Conservation (phyloP, 202 grass and related monocot genomes). For the Schoenoplectus triqueter region DNA sequence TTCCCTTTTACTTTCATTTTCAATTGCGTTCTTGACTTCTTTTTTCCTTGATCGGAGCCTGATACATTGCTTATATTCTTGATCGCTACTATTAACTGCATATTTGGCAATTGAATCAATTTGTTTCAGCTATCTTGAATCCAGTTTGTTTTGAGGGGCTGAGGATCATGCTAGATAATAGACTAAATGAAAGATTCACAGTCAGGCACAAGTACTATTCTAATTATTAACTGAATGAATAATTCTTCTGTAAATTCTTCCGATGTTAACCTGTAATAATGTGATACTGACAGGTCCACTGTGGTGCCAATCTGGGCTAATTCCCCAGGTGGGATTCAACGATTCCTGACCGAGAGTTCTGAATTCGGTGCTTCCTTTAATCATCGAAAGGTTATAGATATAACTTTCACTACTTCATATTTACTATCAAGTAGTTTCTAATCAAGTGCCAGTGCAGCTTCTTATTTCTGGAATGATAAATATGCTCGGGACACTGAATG, state of each 20-base stretch:
- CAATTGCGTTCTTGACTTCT: neutral
- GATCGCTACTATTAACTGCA: neutral
- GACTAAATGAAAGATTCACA: slow-evolving; percentile 52
- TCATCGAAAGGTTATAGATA: slow-evolving; percentile 53
- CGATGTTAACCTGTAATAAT: neutral
- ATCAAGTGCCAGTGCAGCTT: slow-evolving; percentile 44
- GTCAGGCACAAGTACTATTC: slow-evolving; percentile 58
- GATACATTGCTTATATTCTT: neutral
- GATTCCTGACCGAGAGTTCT: slow-evolving; percentile 53
- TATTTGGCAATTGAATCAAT: neutral
- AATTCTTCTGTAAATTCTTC: neutral
- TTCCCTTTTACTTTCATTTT: neutral
- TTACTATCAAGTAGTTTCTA: neutral
- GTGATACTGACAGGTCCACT: slow-evolving; percentile 30
- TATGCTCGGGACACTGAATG: slow-evolving; percentile 57
- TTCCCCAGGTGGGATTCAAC: slow-evolving; percentile 11
- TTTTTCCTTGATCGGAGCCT: neutral
- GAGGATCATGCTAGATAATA: slow-evolving; percentile 57
- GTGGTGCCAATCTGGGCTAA: slow-evolving; percentile 41
- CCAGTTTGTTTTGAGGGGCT: slow-evolving; percentile 66
- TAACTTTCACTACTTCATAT: neutral
- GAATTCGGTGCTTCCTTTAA: slow-evolving; percentile 76
- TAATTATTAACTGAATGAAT: neutral
- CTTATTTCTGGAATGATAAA: slow-evolving; percentile 69
- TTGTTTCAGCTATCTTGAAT: slow-evolving; percentile 36